A percentile compares a stretch with the other conserved stretches of the same genome.
Evolutionary conservation across 2,329 filamentous ascomycete genomes (phyloP).

Genomic region (Septoria linicola): DNA sequence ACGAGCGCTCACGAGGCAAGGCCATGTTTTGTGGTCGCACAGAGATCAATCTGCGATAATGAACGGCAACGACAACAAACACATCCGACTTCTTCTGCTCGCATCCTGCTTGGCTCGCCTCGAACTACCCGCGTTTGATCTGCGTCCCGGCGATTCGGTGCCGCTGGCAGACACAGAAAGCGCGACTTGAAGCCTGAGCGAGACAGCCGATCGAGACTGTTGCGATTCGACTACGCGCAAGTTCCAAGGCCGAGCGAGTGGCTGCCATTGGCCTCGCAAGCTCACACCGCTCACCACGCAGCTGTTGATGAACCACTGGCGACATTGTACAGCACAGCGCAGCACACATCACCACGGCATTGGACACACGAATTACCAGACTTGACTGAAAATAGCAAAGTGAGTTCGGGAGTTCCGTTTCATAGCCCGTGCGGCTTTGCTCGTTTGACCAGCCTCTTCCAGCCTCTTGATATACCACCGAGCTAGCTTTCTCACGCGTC

Average conservation of each 20-base stretch:
- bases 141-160: constrained; percentile 3
- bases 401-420: constrained; percentile 6
- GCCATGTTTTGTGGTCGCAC: constrained; percentile 1
- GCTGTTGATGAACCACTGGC: too few species aligned
- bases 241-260: too few species aligned
- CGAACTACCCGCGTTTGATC: constrained; percentile 1
- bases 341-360: too few species aligned
- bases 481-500: neutral
- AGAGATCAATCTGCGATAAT: neutral
- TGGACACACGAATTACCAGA: neutral
- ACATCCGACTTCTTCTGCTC: neutral
- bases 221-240: too few species aligned
- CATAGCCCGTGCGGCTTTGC: neutral
- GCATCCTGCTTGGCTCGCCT: neutral
- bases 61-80: neutral
- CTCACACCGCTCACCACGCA: neutral
- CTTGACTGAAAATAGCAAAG: neutral
- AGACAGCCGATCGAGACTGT: too few species aligned
- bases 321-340: too few species aligned
- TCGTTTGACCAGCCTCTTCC: constrained; percentile 8
- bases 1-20: neutral
- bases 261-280: neutral
- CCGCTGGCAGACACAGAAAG: neutral
- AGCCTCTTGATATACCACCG: neutral
- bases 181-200: too few species aligned